Evolutionary conservation across 805 yeast species (phyloP), one percentile per base, ranked within the genome.

Genomic region (Lipomyces starkeyi): DNA sequence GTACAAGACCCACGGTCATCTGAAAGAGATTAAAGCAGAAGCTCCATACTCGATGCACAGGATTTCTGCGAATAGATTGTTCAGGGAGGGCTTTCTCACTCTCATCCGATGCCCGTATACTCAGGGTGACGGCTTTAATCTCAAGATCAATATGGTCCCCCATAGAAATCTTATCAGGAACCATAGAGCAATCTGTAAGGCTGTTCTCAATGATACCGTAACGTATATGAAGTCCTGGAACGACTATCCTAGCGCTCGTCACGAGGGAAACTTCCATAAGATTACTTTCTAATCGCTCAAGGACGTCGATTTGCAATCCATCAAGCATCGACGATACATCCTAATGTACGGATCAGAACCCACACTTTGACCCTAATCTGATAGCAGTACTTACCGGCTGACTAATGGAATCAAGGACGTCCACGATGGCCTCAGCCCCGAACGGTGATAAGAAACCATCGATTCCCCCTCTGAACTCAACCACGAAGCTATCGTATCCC

Each of bases 271-370:
- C 70, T 1, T 80, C 77, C 3, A 73, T 64, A 58, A 83, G 73
- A 27, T 79, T 75, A 13, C 55, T 34, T 32, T 80, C 78, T 32
- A 91, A 76, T 8, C 80, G 78, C 43, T 78, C 76, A 13, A 91
- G 81, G 2, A 89, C 84, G 9, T 86, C 85, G 20, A 85, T 76
- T 67, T 93, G 96, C 17, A 92, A 78, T 20, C 76, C 76, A 76
- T 93, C 97, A 73, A 93, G 79, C 4, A 87, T 80, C 13, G 82
- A 80, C 9, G 82, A 83, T 43, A 87, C 75, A 2, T 84, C 79
- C 17, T 80, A 79, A 20, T 13, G 49, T 22, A 9, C 49, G 22
- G 22, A 43, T 43, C 49, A 43, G 49, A 43, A 17, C 20, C 49
- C 49, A 17, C 49, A 3, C 20, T 3, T 1, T 17, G 9, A n/a